Base-by-base conservation (phyloP, 2,329 filamentous ascomycete genomes). In the Tolypocladium sp. region DNA sequence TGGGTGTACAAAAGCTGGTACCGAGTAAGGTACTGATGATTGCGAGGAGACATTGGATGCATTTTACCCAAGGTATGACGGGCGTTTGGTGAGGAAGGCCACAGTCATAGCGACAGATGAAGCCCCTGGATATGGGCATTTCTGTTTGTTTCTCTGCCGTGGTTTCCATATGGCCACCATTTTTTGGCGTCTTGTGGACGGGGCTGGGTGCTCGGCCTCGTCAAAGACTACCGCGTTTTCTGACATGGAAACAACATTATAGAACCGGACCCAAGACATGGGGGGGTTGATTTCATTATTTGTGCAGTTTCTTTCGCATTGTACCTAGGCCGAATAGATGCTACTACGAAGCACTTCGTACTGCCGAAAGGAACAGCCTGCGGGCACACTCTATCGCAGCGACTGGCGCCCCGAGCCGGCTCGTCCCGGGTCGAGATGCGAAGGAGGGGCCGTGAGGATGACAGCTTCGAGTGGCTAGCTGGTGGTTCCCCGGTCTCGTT, bases 41-140 rank as follows among this genome's bases (percentile, higher is more conserved):
- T 33, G 46, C 46, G 57, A 25, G 59, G 49, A 41, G 38, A 33
- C 42, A 57, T 62, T 57, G 49, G 44, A 55, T 57, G 57, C 44
- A 61, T 59, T 56, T 55, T 37, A 57, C n/a, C 17, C 7, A 20
- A 9, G 17, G 27, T 9, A 35, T 35, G 30, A 5, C 20, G 20
- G 49, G 49, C 30, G 49, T 53, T 52, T 53, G 49, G 49, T 15
- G n/a, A 22, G 49, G n/a, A 37, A 53, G n/a, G 30, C 1, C 10
- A 10, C 17, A 12, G 20, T 37, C 20, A 53, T 9, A 8, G 20
- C 49, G 5, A 53, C 30, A 7, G 30, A 22, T 22, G 49, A 42
- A 27, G 33, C 13, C 49, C 49, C 20, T 2, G 20, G 5, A 53
- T 22, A 22, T 9, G 20, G 30, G 49, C 49, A 37, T 3, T 51